phyloP scores from a whole-genome alignment of 2,329 filamentous ascomycete species.

The Teratosphaeria gauchensis region DNA sequence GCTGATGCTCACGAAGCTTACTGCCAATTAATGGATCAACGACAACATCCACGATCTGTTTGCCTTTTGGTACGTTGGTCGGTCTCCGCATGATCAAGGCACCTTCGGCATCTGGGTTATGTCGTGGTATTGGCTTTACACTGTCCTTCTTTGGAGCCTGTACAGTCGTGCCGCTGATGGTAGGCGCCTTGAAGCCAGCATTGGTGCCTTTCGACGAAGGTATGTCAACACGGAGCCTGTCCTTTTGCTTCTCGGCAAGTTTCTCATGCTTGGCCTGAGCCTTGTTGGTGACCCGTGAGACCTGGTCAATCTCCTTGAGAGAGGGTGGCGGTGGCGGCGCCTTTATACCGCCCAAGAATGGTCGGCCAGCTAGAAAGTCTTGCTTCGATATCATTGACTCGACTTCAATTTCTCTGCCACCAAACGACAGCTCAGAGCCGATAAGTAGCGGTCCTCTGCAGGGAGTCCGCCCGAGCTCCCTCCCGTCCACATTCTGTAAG shows the following conservation, averaged over 20 bases:
- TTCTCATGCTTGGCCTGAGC: constrained; percentile 23
- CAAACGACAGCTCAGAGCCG: constrained; percentile 52
- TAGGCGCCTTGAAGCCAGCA: constrained; percentile 51
- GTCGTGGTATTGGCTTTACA: constrained; percentile 49
- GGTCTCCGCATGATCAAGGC: constrained; percentile 61
- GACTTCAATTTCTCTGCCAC: constrained; percentile 60
- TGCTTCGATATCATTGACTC: constrained; percentile 51
- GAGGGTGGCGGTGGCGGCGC: constrained; percentile 14
- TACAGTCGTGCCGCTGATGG: constrained; percentile 39
- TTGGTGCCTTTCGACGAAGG: constrained; percentile 32
- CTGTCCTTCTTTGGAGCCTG: constrained; percentile 33
- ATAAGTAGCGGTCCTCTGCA: constrained; percentile 48
- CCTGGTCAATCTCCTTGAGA: constrained; percentile 17
- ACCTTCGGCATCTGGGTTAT: constrained; percentile 50
- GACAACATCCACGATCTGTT: constrained; percentile 61
- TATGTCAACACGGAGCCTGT: constrained; percentile 27
- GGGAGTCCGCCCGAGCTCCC: constrained; percentile 50
- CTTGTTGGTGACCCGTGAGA: constrained; percentile 19
- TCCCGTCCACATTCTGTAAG: constrained; percentile 54
- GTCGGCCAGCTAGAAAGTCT: constrained; percentile 33
- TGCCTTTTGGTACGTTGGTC: constrained; percentile 46
- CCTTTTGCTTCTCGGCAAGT: constrained; percentile 30
- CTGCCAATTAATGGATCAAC: constrained; percentile 57
- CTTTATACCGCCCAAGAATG: constrained; percentile 19
- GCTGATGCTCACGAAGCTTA: constrained; percentile 57